phyloP scores from a whole-genome alignment of 2,329 filamentous ascomycete genomes.

The Cladosporium cucumerinum region DNA sequence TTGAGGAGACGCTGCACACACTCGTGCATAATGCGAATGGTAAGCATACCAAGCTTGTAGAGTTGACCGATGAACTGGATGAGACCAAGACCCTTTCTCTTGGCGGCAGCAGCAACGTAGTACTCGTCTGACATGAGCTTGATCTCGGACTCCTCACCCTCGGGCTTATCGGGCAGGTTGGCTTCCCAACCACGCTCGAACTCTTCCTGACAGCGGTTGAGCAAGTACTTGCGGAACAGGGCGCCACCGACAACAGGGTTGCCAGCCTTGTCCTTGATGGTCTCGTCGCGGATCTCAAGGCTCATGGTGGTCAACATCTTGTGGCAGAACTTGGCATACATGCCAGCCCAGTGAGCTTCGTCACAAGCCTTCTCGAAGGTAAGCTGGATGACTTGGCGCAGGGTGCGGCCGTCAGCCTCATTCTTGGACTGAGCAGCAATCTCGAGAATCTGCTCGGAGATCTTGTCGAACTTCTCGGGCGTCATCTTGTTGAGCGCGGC shows the following conservation, averaged over 20 bases:
- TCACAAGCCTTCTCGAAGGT: conserved; percentile 99
- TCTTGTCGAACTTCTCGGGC: conserved; percentile 96
- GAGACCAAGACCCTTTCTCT: conserved; percentile 93
- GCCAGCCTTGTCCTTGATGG: conserved; percentile 84
- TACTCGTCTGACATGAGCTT: conserved; percentile 93
- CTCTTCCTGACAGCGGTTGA: conserved; percentile 97
- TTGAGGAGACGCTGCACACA: conserved; percentile 97
- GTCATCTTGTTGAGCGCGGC: conserved; percentile 99
- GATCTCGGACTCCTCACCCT: conserved; percentile 68
- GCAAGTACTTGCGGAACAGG: conserved; percentile 95
- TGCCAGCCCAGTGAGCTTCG: conserved; percentile 95
- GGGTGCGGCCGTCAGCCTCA: conserved; percentile 86
- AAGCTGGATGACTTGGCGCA: conserved; percentile 96
- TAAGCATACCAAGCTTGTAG: conserved; percentile 98
- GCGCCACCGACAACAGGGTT: conserved; percentile 87
- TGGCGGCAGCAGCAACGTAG: conserved; percentile 87
- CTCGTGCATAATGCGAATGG: conserved; percentile 98
- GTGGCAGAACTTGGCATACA: conserved; percentile 99
- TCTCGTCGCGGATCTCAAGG: conserved; percentile 90
- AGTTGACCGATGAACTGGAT: conserved; percentile 99
- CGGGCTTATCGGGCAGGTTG: conserved; percentile 74
- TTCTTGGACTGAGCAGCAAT: conserved; percentile 96
- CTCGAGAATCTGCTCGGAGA: conserved; percentile 84
- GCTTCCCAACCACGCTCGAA: conserved; percentile 97
- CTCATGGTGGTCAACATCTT: conserved; percentile 96